A percentile compares a stretch with the other conserved stretches of the same genome.
Conservation (phyloP, 2,329 filamentous ascomycete species). For the Cyphellophora attinorum region DNA sequence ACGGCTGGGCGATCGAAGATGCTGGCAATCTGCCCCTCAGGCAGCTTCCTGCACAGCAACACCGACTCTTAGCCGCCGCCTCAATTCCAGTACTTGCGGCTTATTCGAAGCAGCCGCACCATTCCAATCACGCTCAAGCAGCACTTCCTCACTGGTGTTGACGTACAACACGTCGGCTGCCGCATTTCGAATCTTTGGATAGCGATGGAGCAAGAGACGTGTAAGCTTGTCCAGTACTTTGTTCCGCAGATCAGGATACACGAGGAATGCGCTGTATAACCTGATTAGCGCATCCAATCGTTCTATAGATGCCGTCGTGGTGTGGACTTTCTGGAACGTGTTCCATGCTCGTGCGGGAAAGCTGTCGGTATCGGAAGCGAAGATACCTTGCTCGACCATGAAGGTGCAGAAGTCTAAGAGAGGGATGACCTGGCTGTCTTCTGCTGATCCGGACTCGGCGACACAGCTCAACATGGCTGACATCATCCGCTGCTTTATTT, state of each 20-base stretch:
- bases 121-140: slow-evolving; percentile 16
- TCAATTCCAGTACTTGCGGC: slow-evolving; percentile 13
- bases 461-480: slow-evolving; percentile 50
- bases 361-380: slow-evolving; percentile 1
- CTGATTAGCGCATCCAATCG: slow-evolving; percentile 73
- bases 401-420: slow-evolving; percentile 70
- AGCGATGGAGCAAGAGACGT: slow-evolving; percentile 16
- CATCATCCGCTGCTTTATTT: slow-evolving; percentile 2
- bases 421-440: slow-evolving; percentile 66
- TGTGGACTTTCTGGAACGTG: slow-evolving; percentile 66
- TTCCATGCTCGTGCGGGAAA: slow-evolving; percentile 45
- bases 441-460: slow-evolving; percentile 34
- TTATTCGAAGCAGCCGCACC: slow-evolving; percentile 10
- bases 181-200: slow-evolving; percentile 16
- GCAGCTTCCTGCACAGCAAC: not conserved
- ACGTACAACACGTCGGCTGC: slow-evolving; percentile 17
- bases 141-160: slow-evolving; percentile 8
- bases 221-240: slow-evolving; percentile 15
- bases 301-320: slow-evolving; percentile 70
- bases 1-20: too few relatives aligned
- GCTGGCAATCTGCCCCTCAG: too few relatives aligned
- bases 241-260: slow-evolving; percentile 4
- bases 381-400: slow-evolving; percentile 54
- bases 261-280: slow-evolving; percentile 48
- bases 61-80: slow-evolving; percentile 13